phyloP scores from a whole-genome alignment of 192 early-diverging fungal genomes.

The Thamnidium elegans region DNA sequence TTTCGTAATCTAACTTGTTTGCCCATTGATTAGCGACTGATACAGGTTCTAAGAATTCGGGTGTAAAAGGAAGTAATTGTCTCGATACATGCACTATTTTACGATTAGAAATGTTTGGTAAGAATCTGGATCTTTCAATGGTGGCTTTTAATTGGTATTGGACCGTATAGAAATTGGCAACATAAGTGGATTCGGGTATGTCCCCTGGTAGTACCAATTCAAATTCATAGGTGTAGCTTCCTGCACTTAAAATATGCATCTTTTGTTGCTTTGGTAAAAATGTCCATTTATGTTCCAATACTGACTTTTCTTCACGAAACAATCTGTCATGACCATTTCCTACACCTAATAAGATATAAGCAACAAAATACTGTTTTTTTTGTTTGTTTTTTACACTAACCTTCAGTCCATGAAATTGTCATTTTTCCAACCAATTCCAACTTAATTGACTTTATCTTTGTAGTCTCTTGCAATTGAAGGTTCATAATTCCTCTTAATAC shows the following conservation, averaged over 20 bases:
- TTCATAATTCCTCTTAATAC: constrained; percentile 53
- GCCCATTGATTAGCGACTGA: constrained; percentile 52
- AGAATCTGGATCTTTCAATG: constrained; percentile 52
- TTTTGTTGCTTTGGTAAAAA: constrained; percentile 46
- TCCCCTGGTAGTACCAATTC: constrained; percentile 54
- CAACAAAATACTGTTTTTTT: background rate
- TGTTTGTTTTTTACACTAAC: background rate
- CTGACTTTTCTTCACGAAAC: constrained; percentile 28
- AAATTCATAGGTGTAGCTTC: constrained; percentile 46
- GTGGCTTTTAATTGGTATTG: constrained; percentile 49
- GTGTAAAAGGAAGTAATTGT: constrained; percentile 41
- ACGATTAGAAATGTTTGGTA: constrained; percentile 39
- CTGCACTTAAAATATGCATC: constrained; percentile 29
- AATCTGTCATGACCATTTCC: constrained; percentile 20
- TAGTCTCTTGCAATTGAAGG: constrained; percentile 43
- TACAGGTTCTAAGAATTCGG: constrained; percentile 48
- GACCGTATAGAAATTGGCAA: constrained; percentile 42
- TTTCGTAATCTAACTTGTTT: constrained; percentile 50
- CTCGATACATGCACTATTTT: constrained; percentile 43
- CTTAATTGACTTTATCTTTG: constrained; percentile 47
- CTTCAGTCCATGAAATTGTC: constrained; percentile 43
- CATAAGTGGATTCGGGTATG: constrained; percentile 55
- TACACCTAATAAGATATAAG: constrained; percentile 6
- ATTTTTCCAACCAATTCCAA: constrained; percentile 49
- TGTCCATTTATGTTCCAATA: constrained; percentile 50